phyloP scores from a whole-genome alignment of 306 rosid genomes.

The Vigna nakashimae region DNA sequence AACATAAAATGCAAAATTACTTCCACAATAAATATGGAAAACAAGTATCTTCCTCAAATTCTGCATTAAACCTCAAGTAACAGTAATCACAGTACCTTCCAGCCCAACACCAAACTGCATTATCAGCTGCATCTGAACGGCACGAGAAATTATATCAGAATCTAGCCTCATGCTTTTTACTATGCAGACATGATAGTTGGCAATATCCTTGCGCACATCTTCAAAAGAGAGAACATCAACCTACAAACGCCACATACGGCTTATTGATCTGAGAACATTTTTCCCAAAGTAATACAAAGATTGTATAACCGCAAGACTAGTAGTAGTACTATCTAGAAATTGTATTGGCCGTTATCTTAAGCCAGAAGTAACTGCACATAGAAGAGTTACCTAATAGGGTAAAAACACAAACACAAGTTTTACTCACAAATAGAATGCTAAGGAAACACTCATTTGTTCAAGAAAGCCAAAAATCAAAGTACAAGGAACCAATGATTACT shows the following conservation, averaged over 20 bases:
- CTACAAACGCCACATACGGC: constrained; percentile 47
- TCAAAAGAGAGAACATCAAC: constrained; percentile 79
- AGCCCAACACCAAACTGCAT: constrained; percentile 94
- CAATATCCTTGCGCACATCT: constrained; percentile 68
- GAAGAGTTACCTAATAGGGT: constrained; percentile 14
- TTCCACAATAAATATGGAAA: constrained; percentile 3
- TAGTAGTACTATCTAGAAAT: not conserved
- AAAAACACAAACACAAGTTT: not conserved
- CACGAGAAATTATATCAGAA: constrained; percentile 66
- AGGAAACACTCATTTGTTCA: not conserved
- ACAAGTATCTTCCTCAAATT: constrained; percentile 24
- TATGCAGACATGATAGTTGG: constrained; percentile 70
- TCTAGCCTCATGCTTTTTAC: constrained; percentile 70
- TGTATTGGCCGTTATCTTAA: not conserved
- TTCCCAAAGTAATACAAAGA: not conserved
- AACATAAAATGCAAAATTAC: constrained; percentile 9
- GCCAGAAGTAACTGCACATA: constrained; percentile 20
- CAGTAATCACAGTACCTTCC: constrained; percentile 64
- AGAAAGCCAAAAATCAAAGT: constrained; percentile 4
- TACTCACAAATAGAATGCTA: not conserved
- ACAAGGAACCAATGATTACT: not conserved
- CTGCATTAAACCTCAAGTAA: constrained; percentile 13
- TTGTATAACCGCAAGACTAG: not conserved
- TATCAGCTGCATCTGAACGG: constrained; percentile 75
- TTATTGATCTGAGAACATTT: not conserved